A percentile compares a stretch with the other conserved stretches of the same genome.
These are phyloP conservation scores for Petunia secreta DNA, from an alignment of 257 asterid genomes.

Conservation along the genomic window DNA sequence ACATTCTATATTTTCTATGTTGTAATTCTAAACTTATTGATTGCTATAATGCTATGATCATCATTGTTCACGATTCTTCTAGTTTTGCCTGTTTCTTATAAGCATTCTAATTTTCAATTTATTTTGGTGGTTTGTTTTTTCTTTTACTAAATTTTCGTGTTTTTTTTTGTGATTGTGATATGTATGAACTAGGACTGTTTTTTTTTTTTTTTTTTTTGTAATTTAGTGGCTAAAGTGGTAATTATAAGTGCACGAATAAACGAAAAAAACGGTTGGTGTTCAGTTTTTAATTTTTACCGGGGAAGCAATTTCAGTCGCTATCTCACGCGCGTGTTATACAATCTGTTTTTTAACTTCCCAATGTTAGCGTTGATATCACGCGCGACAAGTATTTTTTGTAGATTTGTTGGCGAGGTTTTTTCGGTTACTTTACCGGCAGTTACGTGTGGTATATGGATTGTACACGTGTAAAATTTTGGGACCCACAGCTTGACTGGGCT, in stretches of 20 bases:
- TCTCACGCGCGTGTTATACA: constrained; percentile 25
- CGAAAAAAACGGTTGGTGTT: constrained; percentile 48
- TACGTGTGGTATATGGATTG: constrained; percentile 38
- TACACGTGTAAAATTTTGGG: constrained; percentile 44
- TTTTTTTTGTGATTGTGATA: not conserved
- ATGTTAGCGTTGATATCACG: constrained; percentile 16
- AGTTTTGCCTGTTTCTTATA: not conserved
- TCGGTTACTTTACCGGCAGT: constrained; percentile 42
- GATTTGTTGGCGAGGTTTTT: not conserved
- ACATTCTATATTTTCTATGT: not conserved
- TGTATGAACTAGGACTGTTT: not conserved
- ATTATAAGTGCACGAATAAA: constrained; percentile 30
- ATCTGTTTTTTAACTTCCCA: not conserved
- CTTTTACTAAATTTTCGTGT: not conserved
- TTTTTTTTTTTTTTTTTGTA: not conserved
- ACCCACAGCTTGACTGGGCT: constrained; percentile 42
- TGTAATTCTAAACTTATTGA: not conserved
- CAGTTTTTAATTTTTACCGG: constrained; percentile 35
- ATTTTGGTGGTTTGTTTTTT: not conserved
- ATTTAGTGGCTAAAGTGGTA: constrained; percentile 15
- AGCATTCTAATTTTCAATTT: not conserved
- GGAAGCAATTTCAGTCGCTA: constrained; percentile 17
- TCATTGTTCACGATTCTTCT: not conserved
- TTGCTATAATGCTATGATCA: not conserved
- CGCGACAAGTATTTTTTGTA: not conserved